Evolutionary conservation across 441 rosid genomes (phyloP), one percentile per base, ranked within the genome.

Genomic region (Daphne laureola): DNA sequence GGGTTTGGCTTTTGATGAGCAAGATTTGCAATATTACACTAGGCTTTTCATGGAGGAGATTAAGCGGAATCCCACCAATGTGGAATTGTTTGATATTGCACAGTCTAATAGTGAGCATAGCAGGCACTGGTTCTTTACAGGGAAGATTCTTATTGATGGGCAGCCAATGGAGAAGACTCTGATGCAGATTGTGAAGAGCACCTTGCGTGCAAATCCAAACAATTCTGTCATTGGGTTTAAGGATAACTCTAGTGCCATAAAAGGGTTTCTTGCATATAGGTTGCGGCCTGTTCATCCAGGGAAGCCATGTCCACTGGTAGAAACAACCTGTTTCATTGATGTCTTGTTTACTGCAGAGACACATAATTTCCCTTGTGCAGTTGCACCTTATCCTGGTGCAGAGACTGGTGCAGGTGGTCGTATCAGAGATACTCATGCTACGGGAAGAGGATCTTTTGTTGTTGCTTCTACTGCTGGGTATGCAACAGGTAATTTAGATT

Each of bases 391-490:
- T 54, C 98, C 98, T 55, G 98, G 98, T 27, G 96, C 98, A 47
- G 97, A 92, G 75, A 92, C 98, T 0, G 98, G 97, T 49, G 94
- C 92, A 18, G 98, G 98, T 36, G 98, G 98, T 53, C 79, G 98
- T 48, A 86, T 92, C 13, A 84, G 98, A 67, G 98, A 89, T 67
- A 89, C 97, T 1, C 98, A 92, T 76, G 98, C 98, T 18, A 92
- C 97, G 14, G 98, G 97, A 64, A 73, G 84, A 51, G 98, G 98
- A 5, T 92, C 97, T 46, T 89, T 84, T 67, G 96, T 92, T 27
- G 78, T 83, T 71, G 98, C 90, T 56, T 61, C 92, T 12, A 83
- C 94, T 23, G 87, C 96, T 60, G 98, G 98, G 54, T 92, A 92
- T 62, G 79, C 89, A 71, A 89, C 84, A 44, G 98, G 97, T 42